Base-by-base conservation (phyloP, 495 filamentous ascomycete genomes). In the Neurospora sp. region DNA sequence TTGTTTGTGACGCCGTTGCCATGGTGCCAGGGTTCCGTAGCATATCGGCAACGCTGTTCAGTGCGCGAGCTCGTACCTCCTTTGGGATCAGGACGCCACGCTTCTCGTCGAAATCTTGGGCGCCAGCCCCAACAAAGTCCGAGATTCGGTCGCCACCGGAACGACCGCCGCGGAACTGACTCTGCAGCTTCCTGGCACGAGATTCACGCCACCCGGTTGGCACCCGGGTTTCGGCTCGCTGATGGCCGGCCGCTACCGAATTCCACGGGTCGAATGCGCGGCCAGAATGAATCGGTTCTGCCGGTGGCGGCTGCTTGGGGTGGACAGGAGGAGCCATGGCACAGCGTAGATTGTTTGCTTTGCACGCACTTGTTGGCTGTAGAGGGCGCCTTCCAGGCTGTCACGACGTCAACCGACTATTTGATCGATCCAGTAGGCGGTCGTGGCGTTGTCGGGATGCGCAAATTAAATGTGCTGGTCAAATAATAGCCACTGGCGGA, bases 191-290 rank as follows among this genome's bases (percentile, higher is more conserved):
- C 35, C 83, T 71, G 14, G 85, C 85, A 20, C 93, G 86, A 6
- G 89, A 90, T 39, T 89, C 85, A 22, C 91, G 88, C 93, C 93
- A 96, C 78, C 88, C 87, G 0, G 84, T 89, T 40, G 88, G 88
- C 41, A 83, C 85, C 16, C 82, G 82, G 70, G 88, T 88, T 42
- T 94, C 90, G 72, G 90, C 89, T 39, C 86, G 84, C 81, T 97
- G 94, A 79, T 97, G 93, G 70, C 94, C 94, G 7, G 92, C 90
- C 1, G 91, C 88, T 18, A 88, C 88, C 27, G 91, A 91, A 81
- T 93, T 94, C 92, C 92, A 97, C 40, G 91, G 84, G 78, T 97
- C 93, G 80, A 93, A 94, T 74, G 80, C 76, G 59, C 82, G 81
- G 76, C 85, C 83, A 75, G 82, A 78, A 38, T 73, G 77, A 4